These are phyloP conservation scores for Hypoxylon perforatum DNA, from an alignment of 495 filamentous ascomycete species.

Conservation along the genomic window DNA sequence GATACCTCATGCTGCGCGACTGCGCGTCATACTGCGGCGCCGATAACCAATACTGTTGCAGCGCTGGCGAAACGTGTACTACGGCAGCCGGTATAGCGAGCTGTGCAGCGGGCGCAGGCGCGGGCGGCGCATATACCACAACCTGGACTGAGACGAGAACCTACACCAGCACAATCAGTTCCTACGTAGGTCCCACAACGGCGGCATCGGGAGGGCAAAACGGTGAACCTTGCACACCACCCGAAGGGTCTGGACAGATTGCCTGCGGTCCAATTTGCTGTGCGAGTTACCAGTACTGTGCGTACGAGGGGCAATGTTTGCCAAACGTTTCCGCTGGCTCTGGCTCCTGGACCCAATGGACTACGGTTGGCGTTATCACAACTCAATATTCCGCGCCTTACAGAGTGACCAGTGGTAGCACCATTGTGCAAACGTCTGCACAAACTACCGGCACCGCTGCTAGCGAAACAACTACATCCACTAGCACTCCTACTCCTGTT, in stretches of 20 bases:
- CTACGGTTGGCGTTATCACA: conserved; percentile 55
- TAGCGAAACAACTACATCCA: conserved; percentile 56
- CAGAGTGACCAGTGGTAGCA: conserved; percentile 74
- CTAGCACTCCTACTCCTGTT: conserved; percentile 52
- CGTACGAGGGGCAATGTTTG: conserved; percentile 58
- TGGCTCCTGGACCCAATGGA: conserved; percentile 51
- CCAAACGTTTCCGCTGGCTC: conserved; percentile 43
- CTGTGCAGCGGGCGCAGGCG: conserved; percentile 48
- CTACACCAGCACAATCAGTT: conserved; percentile 72
- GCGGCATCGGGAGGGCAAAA: conserved; percentile 51
- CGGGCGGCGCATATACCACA: conserved; percentile 72
- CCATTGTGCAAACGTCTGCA: conserved; percentile 47
- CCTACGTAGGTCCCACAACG: conserved; percentile 48
- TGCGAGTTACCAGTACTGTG: conserved; percentile 75
- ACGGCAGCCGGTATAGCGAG: conserved; percentile 64
- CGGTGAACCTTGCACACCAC: conserved; percentile 65
- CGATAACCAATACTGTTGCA: conserved; percentile 75
- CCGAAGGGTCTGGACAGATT: conserved; percentile 64
- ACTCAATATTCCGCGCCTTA: conserved; percentile 69
- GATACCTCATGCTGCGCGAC: conserved; percentile 55
- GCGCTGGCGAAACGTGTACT: conserved; percentile 66
- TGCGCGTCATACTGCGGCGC: conserved; percentile 78
- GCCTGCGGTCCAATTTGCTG: conserved; percentile 83
- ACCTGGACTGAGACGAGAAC: conserved; percentile 78
- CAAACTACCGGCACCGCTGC: conserved; percentile 56